Evolutionary conservation across 441 rosid genomes (phyloP), one percentile per base, ranked within the genome.

Genomic region (Populus hybrid): DNA sequence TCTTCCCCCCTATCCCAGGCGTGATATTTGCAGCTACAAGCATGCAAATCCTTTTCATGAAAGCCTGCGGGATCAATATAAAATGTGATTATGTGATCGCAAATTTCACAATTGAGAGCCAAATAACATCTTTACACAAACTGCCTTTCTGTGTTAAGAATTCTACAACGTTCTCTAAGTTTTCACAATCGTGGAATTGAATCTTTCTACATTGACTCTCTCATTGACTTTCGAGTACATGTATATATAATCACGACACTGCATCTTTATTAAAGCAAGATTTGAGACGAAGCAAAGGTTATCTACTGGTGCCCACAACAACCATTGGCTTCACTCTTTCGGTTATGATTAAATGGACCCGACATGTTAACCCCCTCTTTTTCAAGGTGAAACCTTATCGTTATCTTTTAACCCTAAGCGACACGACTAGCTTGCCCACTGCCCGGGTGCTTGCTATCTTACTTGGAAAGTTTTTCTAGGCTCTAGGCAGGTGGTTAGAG

Each of bases 261-360:
- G 59, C 36, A 73, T 16, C 5, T 20, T 28, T 59, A 6, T 9
- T 21, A 24, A 32, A 35, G 28, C 61, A 38, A 46, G 50, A 26
- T 2, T 3, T 11, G 65, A 6, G 65, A 36, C 12, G 10, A 54
- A 32, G 26, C 42, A n/a, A n/a, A n/a, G 12, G 34, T 32, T 11
- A 54, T 10, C 21, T 24, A 26, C 32, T 42, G 57, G 35, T 61
- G n/a, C 75, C 65, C 50, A 24, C 77, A 74, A 1, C 3, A 2
- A 24, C 1, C 38, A 11, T 8, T 14, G 3, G 42, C 34, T 30
- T 20, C 65, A 7, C 6, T 30, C 50, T 21, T 30, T 78, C 12
- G 76, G 40, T 34, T 50, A 46, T 12, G 28, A 50, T 50, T 66
- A 67, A 66, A 76, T 72, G 80, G 72, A 66, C 28, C 67, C 73